Base-by-base conservation (phyloP, 2,329 filamentous ascomycete genomes). In the Alternaria viburni region DNA sequence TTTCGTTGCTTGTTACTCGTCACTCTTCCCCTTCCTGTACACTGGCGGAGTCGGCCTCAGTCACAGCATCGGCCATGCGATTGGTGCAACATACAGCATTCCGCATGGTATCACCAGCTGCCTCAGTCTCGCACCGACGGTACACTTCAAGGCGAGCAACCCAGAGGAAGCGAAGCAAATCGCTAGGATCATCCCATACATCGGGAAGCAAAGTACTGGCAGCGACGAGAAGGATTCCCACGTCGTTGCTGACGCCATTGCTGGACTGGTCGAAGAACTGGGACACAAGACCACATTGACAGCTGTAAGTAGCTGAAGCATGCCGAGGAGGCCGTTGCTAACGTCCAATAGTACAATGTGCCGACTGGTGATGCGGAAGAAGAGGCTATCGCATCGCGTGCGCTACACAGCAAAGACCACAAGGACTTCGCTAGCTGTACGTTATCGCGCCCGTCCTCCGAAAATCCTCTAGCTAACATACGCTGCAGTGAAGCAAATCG, bases 91-190 rank as follows among this genome's bases (percentile, higher is more conserved):
- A 1, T 88, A 87, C 65, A 75, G 79, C 3, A 88, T 88, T 50
- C 86, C 86, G 0, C 86, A 88, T 60, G 86, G 86, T 3, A 82
- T 86, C 52, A 88, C 86, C 0, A 85, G 82, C 15, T 87, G 85
- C 66, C 66, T 88, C 66, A 86, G 84, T 25, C 73, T 88, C 4
- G 83, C 83, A 1, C 83, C 84, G 49, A 86, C 86, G 2, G 81
- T 87, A 3, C 84, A 83, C 68, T 75, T 87, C 52, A 87, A 87
- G 66, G 83, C 85, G 0, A 74, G 77, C 57, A 81, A 82, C 15
- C 74, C 76, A 9, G 80, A 82, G 13, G 83, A 84, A 60, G 84
- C 84, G 19, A 81, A 77, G 60, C 82, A 85, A 62, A 79, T 86
- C 57, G 81, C 83, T 4, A 77, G 84, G 15, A 79, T 84, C 57